A percentile compares a stretch with the other conserved stretches of the same genome.
These are phyloP conservation scores for Fusarium chuoi DNA, from an alignment of 2,329 filamentous ascomycete genomes.

Conservation along the genomic window DNA sequence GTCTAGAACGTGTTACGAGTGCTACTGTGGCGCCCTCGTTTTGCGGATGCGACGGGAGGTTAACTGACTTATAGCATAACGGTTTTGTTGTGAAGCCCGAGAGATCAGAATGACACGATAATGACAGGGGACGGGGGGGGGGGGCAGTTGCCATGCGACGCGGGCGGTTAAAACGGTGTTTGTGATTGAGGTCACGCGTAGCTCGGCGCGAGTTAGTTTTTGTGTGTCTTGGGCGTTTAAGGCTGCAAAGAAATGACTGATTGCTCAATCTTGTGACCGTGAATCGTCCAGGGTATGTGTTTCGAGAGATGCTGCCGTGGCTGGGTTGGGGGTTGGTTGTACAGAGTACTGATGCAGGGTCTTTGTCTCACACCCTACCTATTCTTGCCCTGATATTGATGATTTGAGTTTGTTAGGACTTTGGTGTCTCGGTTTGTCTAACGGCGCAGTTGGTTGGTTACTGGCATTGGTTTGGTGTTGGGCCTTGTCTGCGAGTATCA, in stretches of 20 bases:
- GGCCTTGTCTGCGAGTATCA: neutral
- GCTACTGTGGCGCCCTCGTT: conserved; percentile 15
- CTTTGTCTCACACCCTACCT: neutral
- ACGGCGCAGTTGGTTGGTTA: neutral
- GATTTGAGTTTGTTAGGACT: neutral
- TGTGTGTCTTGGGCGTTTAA: neutral
- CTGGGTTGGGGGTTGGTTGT: neutral
- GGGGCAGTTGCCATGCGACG: neutral
- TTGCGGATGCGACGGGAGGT: conserved; percentile 27
- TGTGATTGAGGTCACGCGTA: conserved; percentile 17
- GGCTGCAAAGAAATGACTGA: conserved; percentile 1
- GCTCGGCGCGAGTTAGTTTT: neutral
- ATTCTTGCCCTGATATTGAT: neutral
- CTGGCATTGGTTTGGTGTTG: neutral
- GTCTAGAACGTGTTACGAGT: conserved; percentile 27
- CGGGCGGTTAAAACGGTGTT: conserved; percentile 1
- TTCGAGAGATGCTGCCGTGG: neutral
- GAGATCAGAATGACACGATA: neutral
- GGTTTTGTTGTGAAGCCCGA: conserved; percentile 15
- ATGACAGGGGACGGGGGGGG: neutral
- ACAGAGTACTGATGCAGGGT: neutral
- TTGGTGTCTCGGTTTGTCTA: neutral
- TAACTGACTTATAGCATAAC: neutral
- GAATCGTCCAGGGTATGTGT: conserved; percentile 10
- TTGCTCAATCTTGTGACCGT: conserved; percentile 17